Conservation (phyloP, 2,329 filamentous ascomycete species). For the Fusarium newnesense region DNA sequence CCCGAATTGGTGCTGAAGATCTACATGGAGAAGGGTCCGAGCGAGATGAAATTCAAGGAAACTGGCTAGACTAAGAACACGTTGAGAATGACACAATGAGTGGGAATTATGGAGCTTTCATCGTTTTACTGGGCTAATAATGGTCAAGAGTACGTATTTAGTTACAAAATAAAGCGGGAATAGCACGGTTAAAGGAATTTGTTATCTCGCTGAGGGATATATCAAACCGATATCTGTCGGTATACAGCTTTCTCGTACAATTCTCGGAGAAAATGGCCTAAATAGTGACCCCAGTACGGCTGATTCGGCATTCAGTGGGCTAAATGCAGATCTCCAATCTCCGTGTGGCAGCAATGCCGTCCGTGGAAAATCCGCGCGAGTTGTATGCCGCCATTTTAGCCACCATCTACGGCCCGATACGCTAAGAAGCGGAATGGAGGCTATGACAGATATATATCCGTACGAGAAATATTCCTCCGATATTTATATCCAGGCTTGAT, state of each 20-base stretch:
- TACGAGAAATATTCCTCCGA: background rate
- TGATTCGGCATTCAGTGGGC: background rate
- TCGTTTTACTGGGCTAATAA: rapidly evolving
- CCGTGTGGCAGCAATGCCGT: background rate
- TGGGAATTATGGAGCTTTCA: background rate
- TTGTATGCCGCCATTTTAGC: background rate
- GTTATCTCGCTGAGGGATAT: background rate
- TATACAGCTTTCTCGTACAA: background rate
- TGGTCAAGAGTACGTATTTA: background rate
- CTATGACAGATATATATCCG: background rate
- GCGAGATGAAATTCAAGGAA: background rate
- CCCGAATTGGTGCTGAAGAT: background rate
- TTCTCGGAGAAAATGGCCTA: background rate
- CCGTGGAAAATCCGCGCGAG: background rate
- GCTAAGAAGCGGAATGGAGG: background rate
- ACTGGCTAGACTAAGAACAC: rapidly evolving
- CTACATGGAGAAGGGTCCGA: background rate
- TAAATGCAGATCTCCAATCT: background rate
- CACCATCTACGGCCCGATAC: background rate
- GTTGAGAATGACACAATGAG: background rate
- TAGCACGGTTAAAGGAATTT: rapidly evolving
- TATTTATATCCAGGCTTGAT: background rate
- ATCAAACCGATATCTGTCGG: background rate
- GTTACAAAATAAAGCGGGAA: rapidly evolving
- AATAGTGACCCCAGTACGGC: background rate